Evolutionary conservation across 371 early-diverging fungal species (phyloP), one percentile per base, ranked within the genome.

Genomic region (Rhizopus delemar): DNA sequence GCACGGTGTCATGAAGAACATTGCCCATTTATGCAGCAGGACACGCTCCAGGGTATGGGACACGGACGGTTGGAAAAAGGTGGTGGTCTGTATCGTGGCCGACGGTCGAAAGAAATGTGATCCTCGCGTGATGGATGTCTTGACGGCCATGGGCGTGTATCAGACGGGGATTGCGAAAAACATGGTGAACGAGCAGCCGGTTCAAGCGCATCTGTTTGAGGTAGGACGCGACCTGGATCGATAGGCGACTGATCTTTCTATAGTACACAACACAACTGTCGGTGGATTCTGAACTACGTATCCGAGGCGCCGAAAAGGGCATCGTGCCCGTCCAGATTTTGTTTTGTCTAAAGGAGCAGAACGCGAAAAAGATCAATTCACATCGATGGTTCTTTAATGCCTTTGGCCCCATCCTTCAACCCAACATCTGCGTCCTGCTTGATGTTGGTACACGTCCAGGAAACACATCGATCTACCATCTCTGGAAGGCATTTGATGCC

Each of bases 371-470:
- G 68, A 86, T 93, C 71, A 93, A 93, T 70, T 89, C 89, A 0
- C 93, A 94, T 70, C 80, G 92, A 15, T 94, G 93, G 93, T 90
- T 91, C 73, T 94, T 92, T 66, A 87, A 87, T 56, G 91, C 91
- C 1, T 86, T 92, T 63, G 89, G 85, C 3, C 73, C 77, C 0
- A 48, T 83, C 32, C 63, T 93, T 41, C 73, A 86, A 11, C 93
- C 93, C 5, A 82, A 88, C 48, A 83, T 92, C 13, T 91, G 91
- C 62, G 73, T 93, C 22, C 64, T 93, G 36, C 60, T 93, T 6
- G 93, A 93, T 65, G 88, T 87, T 13, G 90, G 90, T 28, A 90
- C 90, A 7, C 59, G 81, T 8, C 90, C 90, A 8, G 77, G 80
- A 45, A 69, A 79, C 3, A 66, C 71, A 0, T 80, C 83, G 2